A percentile compares a stretch with the other conserved stretches of the same genome.
Evolutionary conservation across 2,329 filamentous ascomycete species (phyloP).

Genomic region (Keithomyces neogunnii): DNA sequence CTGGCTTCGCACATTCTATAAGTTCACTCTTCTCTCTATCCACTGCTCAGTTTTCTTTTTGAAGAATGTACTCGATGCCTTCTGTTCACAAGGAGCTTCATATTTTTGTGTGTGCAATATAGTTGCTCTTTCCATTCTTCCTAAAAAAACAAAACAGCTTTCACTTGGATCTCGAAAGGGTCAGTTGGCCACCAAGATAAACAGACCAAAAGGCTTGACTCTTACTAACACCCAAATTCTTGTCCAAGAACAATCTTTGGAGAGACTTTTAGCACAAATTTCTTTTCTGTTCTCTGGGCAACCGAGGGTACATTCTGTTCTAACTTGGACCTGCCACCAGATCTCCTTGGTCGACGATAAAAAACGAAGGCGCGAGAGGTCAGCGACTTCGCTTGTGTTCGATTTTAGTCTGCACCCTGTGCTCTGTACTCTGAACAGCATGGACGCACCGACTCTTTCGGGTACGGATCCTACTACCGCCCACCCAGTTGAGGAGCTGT

Average conservation of each 20-base stretch:
- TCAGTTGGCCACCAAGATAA: background rate
- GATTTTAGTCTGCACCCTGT: background rate
- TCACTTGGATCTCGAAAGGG: slow-evolving; percentile 1
- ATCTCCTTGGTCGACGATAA: slow-evolving; percentile 8
- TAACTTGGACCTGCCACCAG: slow-evolving; percentile 23
- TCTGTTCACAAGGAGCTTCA: background rate
- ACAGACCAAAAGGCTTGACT: background rate
- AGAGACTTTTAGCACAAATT: background rate
- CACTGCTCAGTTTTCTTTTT: too few species aligned
- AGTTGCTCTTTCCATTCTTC: too few species aligned
- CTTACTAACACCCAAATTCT: background rate
- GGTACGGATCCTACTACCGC: slow-evolving; percentile 8
- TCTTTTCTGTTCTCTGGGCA: background rate
- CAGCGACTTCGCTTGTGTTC: background rate
- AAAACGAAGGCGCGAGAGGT: slow-evolving; percentile 6
- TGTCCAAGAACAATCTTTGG: slow-evolving; percentile 9
- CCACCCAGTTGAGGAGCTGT: background rate
- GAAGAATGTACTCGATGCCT: background rate
- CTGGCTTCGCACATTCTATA: slow-evolving; percentile 5
- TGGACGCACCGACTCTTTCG: slow-evolving; percentile 19
- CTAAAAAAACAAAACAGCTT: background rate
- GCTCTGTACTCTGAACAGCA: slow-evolving; percentile 12
- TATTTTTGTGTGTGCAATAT: background rate
- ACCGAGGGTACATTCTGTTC: background rate
- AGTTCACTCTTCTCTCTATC: background rate